Conservation (phyloP, 208 protist species). For the Plasmodiophora brassicae region DNA sequence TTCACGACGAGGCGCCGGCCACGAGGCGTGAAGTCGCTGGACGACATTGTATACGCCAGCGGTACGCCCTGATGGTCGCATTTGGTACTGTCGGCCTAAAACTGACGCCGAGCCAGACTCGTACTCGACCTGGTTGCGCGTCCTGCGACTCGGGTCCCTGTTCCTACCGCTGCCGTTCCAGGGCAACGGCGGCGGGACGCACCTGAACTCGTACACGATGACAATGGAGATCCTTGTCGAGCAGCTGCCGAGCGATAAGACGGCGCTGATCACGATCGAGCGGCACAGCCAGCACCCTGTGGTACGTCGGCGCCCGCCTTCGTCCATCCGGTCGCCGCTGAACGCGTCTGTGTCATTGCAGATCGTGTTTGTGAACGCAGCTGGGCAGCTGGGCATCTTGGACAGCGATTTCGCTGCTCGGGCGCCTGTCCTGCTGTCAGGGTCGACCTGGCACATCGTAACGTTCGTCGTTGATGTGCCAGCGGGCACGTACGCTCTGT, state of each 20-base stretch:
- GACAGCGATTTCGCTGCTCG: background rate
- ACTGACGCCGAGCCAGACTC: too few species aligned
- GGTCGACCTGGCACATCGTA: background rate
- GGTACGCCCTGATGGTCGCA: too few species aligned
- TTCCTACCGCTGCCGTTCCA: background rate
- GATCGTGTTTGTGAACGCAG: background rate
- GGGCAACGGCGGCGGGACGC: background rate
- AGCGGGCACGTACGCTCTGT: background rate
- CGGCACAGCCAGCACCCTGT: background rate
- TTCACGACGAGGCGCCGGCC: background rate
- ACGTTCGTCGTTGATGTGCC: slow-evolving; percentile 13
- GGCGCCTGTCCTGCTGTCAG: background rate
- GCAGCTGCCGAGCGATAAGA: background rate
- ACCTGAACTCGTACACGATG: background rate
- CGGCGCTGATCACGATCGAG: background rate
- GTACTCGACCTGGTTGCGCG: background rate
- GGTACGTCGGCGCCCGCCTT: background rate
- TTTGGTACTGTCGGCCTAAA: too few species aligned
- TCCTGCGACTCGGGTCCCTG: background rate
- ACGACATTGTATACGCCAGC: background rate
- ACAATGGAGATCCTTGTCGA: background rate
- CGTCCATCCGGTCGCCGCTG: background rate
- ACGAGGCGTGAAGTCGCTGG: background rate
- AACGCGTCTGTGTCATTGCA: too few species aligned
- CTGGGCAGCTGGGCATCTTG: background rate